Evolutionary conservation across 2,329 filamentous ascomycete species (phyloP).

Genomic region (Amauroascus niger): DNA sequence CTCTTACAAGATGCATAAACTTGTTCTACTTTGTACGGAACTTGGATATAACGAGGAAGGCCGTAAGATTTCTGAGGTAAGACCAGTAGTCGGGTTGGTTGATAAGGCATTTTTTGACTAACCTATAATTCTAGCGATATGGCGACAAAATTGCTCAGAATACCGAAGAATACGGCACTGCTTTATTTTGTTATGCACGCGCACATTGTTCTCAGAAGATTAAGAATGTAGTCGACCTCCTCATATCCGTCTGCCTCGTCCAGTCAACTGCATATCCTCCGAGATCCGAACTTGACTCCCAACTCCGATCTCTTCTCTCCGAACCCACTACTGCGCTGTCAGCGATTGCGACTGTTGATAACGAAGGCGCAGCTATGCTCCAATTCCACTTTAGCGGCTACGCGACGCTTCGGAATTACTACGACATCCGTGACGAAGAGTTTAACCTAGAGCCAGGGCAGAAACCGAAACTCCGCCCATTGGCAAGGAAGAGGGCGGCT

Average conservation of each 20-base stretch:
- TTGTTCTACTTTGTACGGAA: conserved; percentile 66
- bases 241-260: conserved; percentile 78
- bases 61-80: conserved; percentile 70
- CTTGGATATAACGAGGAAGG: conserved; percentile 71
- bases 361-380: conserved; percentile 71
- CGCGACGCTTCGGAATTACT: conserved; percentile 81
- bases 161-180: conserved; percentile 71
- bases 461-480: conserved; percentile 41
- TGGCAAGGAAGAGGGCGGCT: conserved; percentile 58
- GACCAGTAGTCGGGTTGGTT: conserved; percentile 22
- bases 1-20: conserved; percentile 64
- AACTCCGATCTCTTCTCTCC: conserved; percentile 59
- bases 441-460: conserved; percentile 28
- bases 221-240: conserved; percentile 71
- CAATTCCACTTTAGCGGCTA: conserved; percentile 85
- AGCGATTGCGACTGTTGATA: conserved; percentile 61
- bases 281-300: conserved; percentile 59
- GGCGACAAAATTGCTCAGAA: conserved; percentile 65
- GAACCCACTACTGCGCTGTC: conserved; percentile 63
- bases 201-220: conserved; percentile 70
- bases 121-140: conserved; percentile 53
- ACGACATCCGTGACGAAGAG: conserved; percentile 72
- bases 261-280: conserved; percentile 75
- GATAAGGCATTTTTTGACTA: not conserved
- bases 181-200: conserved; percentile 82